These are phyloP conservation scores for Furcasterigmium sp. DNA, from an alignment of 2,329 filamentous ascomycete species.

Conservation along the genomic window DNA sequence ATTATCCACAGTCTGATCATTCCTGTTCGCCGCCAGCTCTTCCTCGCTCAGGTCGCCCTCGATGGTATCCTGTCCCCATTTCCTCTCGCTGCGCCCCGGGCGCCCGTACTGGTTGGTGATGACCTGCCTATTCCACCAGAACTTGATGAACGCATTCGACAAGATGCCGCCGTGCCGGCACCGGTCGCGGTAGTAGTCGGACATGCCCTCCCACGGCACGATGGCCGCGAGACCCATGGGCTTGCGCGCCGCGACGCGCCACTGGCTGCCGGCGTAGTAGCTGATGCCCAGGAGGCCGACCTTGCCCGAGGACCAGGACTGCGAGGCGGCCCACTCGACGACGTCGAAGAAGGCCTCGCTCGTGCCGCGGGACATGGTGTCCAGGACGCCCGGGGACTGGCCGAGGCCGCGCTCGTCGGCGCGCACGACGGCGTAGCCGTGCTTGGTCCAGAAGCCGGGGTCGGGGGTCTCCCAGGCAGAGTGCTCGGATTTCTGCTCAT, in stretches of 20 bases:
- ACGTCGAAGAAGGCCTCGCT: slow-evolving; percentile 43
- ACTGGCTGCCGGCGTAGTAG: slow-evolving; percentile 42
- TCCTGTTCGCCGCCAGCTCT: slow-evolving; percentile 42
- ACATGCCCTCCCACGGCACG: slow-evolving; percentile 48
- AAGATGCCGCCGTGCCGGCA: slow-evolving; percentile 59
- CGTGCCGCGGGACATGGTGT: slow-evolving; percentile 43
- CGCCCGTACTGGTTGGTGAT: slow-evolving; percentile 64
- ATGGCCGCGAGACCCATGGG: slow-evolving; percentile 42
- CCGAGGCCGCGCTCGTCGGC: slow-evolving; percentile 45
- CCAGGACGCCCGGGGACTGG: slow-evolving; percentile 39
- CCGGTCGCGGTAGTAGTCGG: slow-evolving; percentile 50
- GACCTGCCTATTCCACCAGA: slow-evolving; percentile 66
- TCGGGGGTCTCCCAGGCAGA: slow-evolving; percentile 57
- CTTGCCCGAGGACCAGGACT: slow-evolving; percentile 42
- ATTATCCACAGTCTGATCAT: slow-evolving; percentile 41
- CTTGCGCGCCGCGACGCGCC: slow-evolving; percentile 40
- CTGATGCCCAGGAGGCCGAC: slow-evolving; percentile 42
- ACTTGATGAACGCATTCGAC: slow-evolving; percentile 51
- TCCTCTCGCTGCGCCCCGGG: slow-evolving; percentile 38
- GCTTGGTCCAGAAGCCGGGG: slow-evolving; percentile 48
- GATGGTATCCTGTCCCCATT: slow-evolving; percentile 51
- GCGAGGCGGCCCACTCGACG: slow-evolving; percentile 42
- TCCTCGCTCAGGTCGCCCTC: slow-evolving; percentile 54
- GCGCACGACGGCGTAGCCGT: slow-evolving; percentile 51
- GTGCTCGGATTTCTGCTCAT: slow-evolving; percentile 46